Conservation (phyloP, 176 grass and related monocot species). For the Saccharum spontaneum region DNA sequence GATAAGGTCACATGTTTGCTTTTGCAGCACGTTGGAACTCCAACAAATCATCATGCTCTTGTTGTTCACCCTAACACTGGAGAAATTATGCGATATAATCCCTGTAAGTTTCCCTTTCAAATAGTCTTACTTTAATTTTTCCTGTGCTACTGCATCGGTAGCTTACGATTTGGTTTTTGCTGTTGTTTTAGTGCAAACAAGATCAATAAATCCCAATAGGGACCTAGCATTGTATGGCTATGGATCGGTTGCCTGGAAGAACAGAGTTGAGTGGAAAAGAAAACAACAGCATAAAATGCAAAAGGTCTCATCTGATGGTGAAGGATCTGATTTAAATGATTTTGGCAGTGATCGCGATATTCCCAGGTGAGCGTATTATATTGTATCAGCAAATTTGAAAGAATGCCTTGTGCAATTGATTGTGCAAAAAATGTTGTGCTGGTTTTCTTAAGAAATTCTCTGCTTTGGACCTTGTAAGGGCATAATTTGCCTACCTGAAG, state of each 20-base stretch:
- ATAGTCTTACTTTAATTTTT: background rate
- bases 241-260: conserved; percentile 37
- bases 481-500: background rate
- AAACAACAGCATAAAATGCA: conserved; percentile 35
- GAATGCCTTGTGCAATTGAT: background rate
- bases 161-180: background rate
- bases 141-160: background rate
- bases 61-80: conserved; percentile 20
- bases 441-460: background rate
- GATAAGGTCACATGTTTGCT: background rate
- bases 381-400: background rate
- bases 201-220: conserved; percentile 27
- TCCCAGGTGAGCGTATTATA: conserved; percentile 11
- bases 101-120: background rate
- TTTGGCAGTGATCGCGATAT: conserved; percentile 15
- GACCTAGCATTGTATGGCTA: conserved; percentile 31
- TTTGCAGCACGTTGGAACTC: conserved; percentile 36
- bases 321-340: conserved; percentile 32
- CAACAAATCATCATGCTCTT: conserved; percentile 30
- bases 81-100: conserved; percentile 33
- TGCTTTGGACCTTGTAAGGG: background rate
- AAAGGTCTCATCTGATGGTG: conserved; percentile 29
- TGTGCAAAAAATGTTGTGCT: background rate
- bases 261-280: conserved; percentile 37
- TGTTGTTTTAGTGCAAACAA: background rate